Evolutionary conservation across 805 yeast species (phyloP), one percentile per base, ranked within the genome.

Genomic region (Blastobotrys attinorum): DNA sequence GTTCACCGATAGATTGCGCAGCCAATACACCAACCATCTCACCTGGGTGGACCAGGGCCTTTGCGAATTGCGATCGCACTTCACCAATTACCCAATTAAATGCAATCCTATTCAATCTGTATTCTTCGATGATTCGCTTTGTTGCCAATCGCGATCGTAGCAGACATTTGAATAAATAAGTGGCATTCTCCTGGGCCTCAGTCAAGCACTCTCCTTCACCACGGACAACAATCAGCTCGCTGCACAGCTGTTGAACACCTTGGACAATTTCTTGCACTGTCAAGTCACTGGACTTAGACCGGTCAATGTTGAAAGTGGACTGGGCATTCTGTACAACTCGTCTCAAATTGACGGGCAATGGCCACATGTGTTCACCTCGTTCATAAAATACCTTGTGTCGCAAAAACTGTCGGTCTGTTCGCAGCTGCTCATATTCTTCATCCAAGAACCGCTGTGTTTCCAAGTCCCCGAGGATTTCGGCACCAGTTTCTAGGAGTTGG

Each of bases 11-110:
- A 43, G 97, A 87, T 69, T 92, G 97, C 18, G 97, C 84, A 11
- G 98, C 99, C 66, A 94, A 81, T 59, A 92, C 89, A 67, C 99
- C 99, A 43, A 92, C 98, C 50, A 96, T 81, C 64, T 92, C 99
- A 62, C 99, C 98, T 3, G 99, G 97, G 57, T 87, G 78, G 43
- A 92, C 82, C 55, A 92, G 71, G 4, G 97, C 89, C 64, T 82
- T 84, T 53, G 87, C 87, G 70, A 90, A 92, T 64, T 89, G 96
- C 25, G 92, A 77, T 61, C 89, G 96, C 51, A 92, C 77, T 61
- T 90, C 95, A 61, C 96, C 97, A 48, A 88, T 53, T 38, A 87
- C 95, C 98, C 98, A 92, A 52, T 89, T 88, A 60, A 92, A 92
- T 0, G 99, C 92, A 47, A 77, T 78, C 56, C 77, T 78, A 56